Percentiles rank a stretch among this genome's conserved stretches.
phyloP scores from a whole-genome alignment of 306 rosid species.

The Dalbergia oliveri region DNA sequence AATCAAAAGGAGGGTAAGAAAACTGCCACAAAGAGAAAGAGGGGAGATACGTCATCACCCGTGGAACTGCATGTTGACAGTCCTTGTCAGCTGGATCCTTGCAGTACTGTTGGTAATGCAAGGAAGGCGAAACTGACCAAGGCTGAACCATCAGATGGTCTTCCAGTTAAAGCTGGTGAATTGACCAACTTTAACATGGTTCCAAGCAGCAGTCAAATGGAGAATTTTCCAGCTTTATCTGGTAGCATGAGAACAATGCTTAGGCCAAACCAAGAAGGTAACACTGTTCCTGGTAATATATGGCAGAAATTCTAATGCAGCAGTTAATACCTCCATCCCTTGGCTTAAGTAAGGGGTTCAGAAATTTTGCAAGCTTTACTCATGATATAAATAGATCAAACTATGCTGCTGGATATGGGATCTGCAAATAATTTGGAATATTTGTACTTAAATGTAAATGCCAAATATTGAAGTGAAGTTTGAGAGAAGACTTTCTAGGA shows the following conservation, averaged over 20 bases:
- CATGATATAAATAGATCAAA: constrained; percentile 27
- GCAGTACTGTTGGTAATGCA: constrained; percentile 62
- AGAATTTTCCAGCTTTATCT: constrained; percentile 56
- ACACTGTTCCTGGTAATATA: constrained; percentile 51
- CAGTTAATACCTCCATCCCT: constrained; percentile 48
- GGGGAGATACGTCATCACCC: constrained; percentile 78
- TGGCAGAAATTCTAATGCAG: constrained; percentile 50
- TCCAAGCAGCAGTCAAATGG: constrained; percentile 62
- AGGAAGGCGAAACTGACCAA: constrained; percentile 88
- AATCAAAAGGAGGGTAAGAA: constrained; percentile 82
- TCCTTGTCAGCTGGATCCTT: constrained; percentile 72
- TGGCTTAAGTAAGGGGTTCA: constrained; percentile 54
- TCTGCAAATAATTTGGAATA: constrained; percentile 14
- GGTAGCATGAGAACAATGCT: constrained; percentile 63
- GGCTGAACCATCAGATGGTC: constrained; percentile 71
- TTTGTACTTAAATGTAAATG: constrained; percentile 1
- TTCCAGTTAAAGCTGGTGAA: constrained; percentile 72
- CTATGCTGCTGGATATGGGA: constrained; percentile 16
- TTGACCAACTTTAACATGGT: constrained; percentile 56
- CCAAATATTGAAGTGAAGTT: constrained; percentile 11
- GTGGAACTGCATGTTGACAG: constrained; percentile 70
- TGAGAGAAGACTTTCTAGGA: constrained; percentile 2
- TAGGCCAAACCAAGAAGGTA: constrained; percentile 69
- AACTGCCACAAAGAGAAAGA: constrained; percentile 79
- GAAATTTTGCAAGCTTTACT: constrained; percentile 9